phyloP scores from a whole-genome alignment of 2,329 filamentous ascomycete species.

The Coniochaeta ligniaria region DNA sequence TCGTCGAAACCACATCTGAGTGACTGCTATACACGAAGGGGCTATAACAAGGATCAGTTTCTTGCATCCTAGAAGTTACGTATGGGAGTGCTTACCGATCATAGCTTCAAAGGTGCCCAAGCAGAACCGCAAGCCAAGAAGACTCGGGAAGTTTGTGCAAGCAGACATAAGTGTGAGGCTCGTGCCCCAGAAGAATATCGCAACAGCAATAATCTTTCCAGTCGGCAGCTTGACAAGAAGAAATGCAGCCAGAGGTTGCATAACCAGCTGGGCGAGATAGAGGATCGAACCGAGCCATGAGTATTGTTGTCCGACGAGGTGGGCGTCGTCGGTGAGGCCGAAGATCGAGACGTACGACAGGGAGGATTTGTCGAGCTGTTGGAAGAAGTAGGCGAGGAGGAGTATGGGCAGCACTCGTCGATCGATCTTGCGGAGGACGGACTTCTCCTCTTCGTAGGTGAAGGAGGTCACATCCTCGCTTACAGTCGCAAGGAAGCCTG shows the following conservation, averaged over 20 bases:
- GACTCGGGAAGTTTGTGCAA: conserved; percentile 36
- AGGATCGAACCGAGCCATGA: conserved; percentile 57
- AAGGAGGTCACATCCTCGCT: conserved; percentile 29
- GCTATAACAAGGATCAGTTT: conserved; percentile 10
- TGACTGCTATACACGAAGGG: conserved; percentile 49
- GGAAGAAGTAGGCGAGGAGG: conserved; percentile 50
- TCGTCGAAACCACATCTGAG: conserved; percentile 55
- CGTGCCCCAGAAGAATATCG: conserved; percentile 47
- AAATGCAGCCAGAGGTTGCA: conserved; percentile 47
- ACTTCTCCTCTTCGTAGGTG: conserved; percentile 41
- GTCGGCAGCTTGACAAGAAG: conserved; percentile 45
- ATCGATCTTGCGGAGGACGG: conserved; percentile 39
- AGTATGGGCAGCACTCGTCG: conserved; percentile 40
- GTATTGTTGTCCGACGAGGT: conserved; percentile 37
- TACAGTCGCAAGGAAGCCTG: conserved; percentile 33
- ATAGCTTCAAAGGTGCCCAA: conserved; percentile 29
- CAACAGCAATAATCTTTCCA: conserved; percentile 42
- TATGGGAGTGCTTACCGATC: conserved; percentile 11
- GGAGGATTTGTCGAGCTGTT: conserved; percentile 45
- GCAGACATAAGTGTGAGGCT: conserved; percentile 43
- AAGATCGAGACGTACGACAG: conserved; percentile 35
- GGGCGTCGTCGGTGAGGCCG: conserved; percentile 37
- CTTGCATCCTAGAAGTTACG: not conserved
- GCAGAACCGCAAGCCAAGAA: conserved; percentile 36
- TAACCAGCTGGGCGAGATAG: conserved; percentile 51